Base-by-base conservation (phyloP, 2,329 filamentous ascomycete species). In the Ophiostoma piceae region DNA sequence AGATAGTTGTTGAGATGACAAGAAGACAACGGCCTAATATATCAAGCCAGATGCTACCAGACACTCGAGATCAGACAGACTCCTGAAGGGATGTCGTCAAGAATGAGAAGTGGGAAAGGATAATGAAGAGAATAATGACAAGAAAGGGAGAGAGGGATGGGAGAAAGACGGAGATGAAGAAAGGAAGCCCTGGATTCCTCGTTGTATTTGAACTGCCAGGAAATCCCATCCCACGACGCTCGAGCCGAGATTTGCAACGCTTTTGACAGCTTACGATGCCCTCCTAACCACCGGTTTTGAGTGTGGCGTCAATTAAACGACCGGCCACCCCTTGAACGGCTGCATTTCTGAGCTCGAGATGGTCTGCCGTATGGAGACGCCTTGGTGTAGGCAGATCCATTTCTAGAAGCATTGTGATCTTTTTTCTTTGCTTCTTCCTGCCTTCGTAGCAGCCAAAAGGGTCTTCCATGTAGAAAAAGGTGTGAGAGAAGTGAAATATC, bases 321-420 rank as follows among this genome's bases (percentile, higher is more conserved):
- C 65, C 69, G 43, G 70, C 70, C 70, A 71, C 70, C 67, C 70
- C 67, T 71, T 71, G 29, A 69, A 71, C 69, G 69, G 67, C 69
- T 67, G 54, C 69, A 71, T 71, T 67, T 71, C 67, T 71, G 67
- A 67, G 67, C 14, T 62, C 57, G 22, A 16, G 57, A 62, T 62
- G 26, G 22, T 32, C 11, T 32, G 12, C 57, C 14, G 12, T 57
- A 57, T 57, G 51, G 32, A 39, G 32, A 62, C 62, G 35, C 26
- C 26, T 68, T 67, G 43, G 11, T 26, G 19, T 37, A 22, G 65
- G 64, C 29, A 54, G 69, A 70, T 70, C 69, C 69, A 70, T 70
- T 47, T 70, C 54, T 68, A 62, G 43, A 54, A 41, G 65, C 29
- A n/a, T 37, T 26, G 43, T 7, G 19, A 8, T 39, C 39, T 43